Evolutionary conservation across 2,329 filamentous ascomycete genomes (phyloP), one percentile per base, ranked within the genome.

Genomic region (Arthrinium puccinioides): DNA sequence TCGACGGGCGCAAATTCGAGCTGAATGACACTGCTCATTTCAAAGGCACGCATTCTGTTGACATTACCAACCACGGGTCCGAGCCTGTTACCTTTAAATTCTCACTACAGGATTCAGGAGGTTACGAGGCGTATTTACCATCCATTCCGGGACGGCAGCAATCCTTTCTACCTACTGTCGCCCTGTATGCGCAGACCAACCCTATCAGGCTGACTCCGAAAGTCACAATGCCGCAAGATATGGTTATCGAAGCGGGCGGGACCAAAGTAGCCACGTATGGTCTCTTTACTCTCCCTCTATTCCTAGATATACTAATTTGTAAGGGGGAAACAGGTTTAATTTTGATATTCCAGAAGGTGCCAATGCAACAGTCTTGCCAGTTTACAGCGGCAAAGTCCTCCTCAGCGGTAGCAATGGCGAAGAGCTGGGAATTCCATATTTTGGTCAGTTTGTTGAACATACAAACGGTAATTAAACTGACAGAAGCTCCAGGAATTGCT

Each of bases 361-460:
- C 19, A 43, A 55, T 9, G 34, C 48, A 6, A 39, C 60, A 18
- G 49, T 52, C 28, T 46, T 70, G 29, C 66, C 65, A 1, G 44
- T 69, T 5, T 69, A 70, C 40, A 59, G 63, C 26, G 67, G 67
- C 15, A 68, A 68, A 44, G 51, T 70, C 16, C 54, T 60, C 38
- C 46, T 70, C 15, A 52, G 51, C 5, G 60, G 60, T n/a, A 54
- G 56, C 29, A 61, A 63, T 24, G 59, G 58, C 7, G 67, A 69
- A 37, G 44, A 54, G 10, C 50, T 69, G 3, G 59, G 59, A 7
- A 56, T 70, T 15, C 64, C 65, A 1, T 70, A 70, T 32, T 44
- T 51, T 31, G 56, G 50, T n/a, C 5, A 10, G 36, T 32, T n/a
- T n/a, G n/a, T n/a, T n/a, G n/a, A n/a, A n/a, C n/a, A n/a, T n/a